Evolutionary conservation across 2,329 filamentous ascomycete species (phyloP).

Genomic region (Dryadomyces quercus-mongolicae): DNA sequence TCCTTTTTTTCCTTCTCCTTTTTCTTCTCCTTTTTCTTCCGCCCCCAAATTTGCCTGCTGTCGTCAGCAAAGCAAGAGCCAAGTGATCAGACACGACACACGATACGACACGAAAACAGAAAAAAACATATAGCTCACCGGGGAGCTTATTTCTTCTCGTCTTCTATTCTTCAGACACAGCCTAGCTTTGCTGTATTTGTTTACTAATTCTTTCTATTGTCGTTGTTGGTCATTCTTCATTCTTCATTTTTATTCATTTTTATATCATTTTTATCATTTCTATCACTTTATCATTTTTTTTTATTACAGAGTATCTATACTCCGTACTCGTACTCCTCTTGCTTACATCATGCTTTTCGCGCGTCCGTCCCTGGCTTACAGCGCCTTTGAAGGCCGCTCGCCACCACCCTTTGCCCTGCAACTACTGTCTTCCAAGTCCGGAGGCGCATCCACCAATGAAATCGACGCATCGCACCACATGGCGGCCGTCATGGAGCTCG

Average conservation of each 20-base stretch:
- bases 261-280: neutral
- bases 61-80: no score
- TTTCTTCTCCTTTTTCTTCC: no score
- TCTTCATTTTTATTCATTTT: no score
- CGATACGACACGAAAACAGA: no score
- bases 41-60: no score
- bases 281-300: neutral
- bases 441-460: conserved; percentile 16
- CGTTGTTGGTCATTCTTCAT: no score
- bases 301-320: neutral
- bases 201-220: no score
- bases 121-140: no score
- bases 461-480: conserved; percentile 24
- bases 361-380: neutral
- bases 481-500: conserved; percentile 32
- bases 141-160: no score
- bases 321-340: neutral
- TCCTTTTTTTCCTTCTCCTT: neutral
- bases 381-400: neutral
- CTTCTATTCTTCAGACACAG: neutral
- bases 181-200: neutral
- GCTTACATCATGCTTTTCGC: neutral
- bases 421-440: neutral
- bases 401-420: neutral
- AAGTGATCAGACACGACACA: no score